These are phyloP conservation scores for Penicillium sp. DNA, from an alignment of 2,329 filamentous ascomycete genomes.

Conservation along the genomic window DNA sequence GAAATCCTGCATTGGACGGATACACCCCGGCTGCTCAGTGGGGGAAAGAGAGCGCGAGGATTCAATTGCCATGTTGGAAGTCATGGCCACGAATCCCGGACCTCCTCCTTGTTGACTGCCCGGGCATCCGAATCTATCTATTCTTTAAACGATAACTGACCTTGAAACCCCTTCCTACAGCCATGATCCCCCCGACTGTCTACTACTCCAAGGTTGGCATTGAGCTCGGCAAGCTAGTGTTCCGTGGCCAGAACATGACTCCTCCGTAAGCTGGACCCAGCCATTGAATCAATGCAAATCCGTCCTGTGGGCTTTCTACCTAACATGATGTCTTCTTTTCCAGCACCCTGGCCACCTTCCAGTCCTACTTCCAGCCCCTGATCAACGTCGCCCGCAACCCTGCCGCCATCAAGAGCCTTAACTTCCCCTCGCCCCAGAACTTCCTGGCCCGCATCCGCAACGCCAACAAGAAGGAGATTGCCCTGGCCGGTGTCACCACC, in stretches of 20 bases:
- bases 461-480: conserved; percentile 67
- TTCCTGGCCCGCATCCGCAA: conserved; percentile 62
- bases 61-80: conserved; percentile 4
- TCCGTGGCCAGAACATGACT: conserved; percentile 83
- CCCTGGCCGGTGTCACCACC: conserved; percentile 69
- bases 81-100: not conserved
- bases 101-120: conserved; percentile 16
- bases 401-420: conserved; percentile 55
- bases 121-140: conserved; percentile 2
- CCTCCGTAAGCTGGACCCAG: conserved; percentile 72
- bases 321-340: conserved; percentile 8
- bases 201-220: conserved; percentile 90
- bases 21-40: not conserved
- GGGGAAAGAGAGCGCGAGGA: not conserved
- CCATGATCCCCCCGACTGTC: conserved; percentile 76
- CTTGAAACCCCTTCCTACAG: conserved; percentile 51
- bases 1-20: conserved; percentile 1
- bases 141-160: conserved; percentile 24
- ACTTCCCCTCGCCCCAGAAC: conserved; percentile 54
- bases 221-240: conserved; percentile 84
- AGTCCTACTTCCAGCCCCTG: conserved; percentile 76
- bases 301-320: not conserved
- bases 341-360: conserved; percentile 77
- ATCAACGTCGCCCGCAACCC: conserved; percentile 71
- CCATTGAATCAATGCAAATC: not conserved